Conservation (phyloP, 2,329 filamentous ascomycete genomes). For the Scorias spongiosa region DNA sequence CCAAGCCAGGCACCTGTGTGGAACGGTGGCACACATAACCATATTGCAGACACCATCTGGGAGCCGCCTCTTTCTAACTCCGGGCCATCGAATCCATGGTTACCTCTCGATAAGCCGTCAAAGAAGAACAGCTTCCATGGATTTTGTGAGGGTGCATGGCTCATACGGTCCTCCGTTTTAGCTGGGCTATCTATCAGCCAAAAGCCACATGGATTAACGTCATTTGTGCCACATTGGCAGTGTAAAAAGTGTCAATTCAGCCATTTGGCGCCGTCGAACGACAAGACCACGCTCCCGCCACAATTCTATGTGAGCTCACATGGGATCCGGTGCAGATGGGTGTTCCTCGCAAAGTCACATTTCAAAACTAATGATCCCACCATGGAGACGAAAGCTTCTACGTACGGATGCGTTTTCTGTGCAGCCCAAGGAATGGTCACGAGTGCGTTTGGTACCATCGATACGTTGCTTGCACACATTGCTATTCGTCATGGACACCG, state of each 20-base stretch:
- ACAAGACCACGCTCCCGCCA: conserved; percentile 1
- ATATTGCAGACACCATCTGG: not conserved
- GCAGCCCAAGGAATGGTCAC: conserved; percentile 2
- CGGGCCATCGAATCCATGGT: conserved; percentile 10
- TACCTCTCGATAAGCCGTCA: conserved; percentile 35
- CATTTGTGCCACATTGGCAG: conserved; percentile 4
- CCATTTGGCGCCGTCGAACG: conserved; percentile 1
- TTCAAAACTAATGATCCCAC: not conserved
- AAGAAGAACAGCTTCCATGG: conserved; percentile 4
- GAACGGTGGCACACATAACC: not conserved
- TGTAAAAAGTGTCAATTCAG: conserved; percentile 5
- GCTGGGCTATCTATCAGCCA: conserved; percentile 3
- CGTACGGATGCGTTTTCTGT: conserved; percentile 8
- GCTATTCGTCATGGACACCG: not conserved
- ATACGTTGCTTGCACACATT: not conserved
- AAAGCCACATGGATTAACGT: not conserved
- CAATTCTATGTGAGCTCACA: conserved; percentile 3
- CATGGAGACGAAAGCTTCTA: conserved; percentile 1
- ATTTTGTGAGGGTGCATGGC: conserved; percentile 7
- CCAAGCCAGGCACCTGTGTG: not conserved
- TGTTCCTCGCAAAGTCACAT: conserved; percentile 8
- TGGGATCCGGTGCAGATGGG: conserved; percentile 7
- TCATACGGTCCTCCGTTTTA: conserved; percentile 1
- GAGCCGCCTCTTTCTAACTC: not conserved
- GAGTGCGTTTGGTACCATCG: not conserved